Evolutionary conservation across 2,329 filamentous ascomycete species (phyloP), one percentile per base, ranked within the genome.

Genomic region (Stagonosporopsis vannaccii): DNA sequence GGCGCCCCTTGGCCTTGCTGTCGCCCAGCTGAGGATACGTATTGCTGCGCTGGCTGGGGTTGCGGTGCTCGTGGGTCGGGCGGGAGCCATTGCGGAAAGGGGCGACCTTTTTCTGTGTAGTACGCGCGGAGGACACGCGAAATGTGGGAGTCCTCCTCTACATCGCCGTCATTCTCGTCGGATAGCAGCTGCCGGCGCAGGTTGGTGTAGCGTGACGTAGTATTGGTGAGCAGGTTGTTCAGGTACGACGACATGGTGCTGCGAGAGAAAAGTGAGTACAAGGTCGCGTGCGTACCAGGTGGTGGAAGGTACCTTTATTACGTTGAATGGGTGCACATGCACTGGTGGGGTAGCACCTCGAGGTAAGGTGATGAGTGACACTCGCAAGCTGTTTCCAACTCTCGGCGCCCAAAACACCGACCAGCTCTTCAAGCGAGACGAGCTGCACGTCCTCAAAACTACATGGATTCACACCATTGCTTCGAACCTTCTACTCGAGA

Each of bases 41-140:
- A 86, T 73, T 54, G 85, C 75, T 62, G 63, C 4, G 79, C 65
- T 20, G 84, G 80, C 33, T 83, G 82, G n/a, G 44, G 43, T 44
- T 66, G 66, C 37, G 87, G 86, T 4, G 85, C 86, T 77, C 91
- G 94, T n/a, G 92, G 93, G 75, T 97, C 91, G 6, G 91, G 88
- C 7, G 93, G 92, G 7, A 98, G 87, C 94, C 95, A 98, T 66
- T 82, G 79, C 0, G 95, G 95, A 61, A 93, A 90, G 1, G 87
- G 83, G 20, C 88, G 87, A 65, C 89, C 90, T 72, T 96, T 95
- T 76, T 98, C 93, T 47, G 82, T 86, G 82, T 99, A 98, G 83
- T 98, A 97, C 67, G 87, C 89, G 69, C 95, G 90, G 23, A 99
- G 86, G 32, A 96, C 92, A 69, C 95, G 91, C 78, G 91, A 96